These are phyloP conservation scores for Fusarium phyllophilum DNA, from an alignment of 2,329 filamentous ascomycete species.

Conservation along the genomic window DNA sequence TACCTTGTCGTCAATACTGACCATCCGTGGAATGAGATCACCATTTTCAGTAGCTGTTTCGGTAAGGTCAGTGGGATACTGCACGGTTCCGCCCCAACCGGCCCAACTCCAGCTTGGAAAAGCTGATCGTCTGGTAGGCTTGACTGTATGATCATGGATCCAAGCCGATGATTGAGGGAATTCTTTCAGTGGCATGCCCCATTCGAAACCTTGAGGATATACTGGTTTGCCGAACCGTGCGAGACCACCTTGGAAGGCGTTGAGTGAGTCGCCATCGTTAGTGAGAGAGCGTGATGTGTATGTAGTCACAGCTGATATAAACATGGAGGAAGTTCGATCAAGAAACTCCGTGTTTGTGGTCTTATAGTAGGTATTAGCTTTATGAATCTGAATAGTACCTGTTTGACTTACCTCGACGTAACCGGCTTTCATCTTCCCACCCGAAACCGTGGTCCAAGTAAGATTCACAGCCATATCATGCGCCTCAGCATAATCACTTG, in stretches of 20 bases:
- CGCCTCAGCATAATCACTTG: background rate
- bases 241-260: background rate
- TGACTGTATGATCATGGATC: background rate
- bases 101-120: conserved; percentile 1
- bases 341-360: background rate
- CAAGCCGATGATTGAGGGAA: background rate
- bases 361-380: too few relatives aligned
- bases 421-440: background rate
- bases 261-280: background rate
- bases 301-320: background rate
- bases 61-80: background rate
- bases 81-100: background rate
- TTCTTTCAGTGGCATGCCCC: background rate
- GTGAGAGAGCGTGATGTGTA: background rate
- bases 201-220: background rate
- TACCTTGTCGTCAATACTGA: background rate
- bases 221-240: background rate
- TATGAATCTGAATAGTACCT: too few relatives aligned
- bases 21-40: background rate
- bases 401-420: background rate
- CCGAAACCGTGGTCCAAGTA: background rate
- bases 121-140: rapidly evolving
- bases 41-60: background rate
- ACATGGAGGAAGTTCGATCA: background rate
- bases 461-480: background rate